Base-by-base conservation (phyloP, 2,329 filamentous ascomycete genomes). In the Venturia asperata region DNA sequence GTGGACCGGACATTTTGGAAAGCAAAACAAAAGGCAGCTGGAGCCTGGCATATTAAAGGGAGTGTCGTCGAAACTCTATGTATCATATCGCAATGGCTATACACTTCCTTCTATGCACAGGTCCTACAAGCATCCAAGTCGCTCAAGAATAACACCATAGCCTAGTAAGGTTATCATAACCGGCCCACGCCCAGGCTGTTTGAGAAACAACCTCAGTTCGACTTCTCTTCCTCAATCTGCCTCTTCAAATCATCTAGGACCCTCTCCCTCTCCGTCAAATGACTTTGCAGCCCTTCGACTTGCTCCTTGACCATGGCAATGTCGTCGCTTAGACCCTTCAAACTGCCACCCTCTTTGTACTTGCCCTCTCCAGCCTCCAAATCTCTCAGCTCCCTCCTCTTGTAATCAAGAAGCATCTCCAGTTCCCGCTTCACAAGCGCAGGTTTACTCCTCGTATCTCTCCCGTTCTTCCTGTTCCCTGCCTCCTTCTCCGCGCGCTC, bases 331-430 rank as follows among this genome's bases (percentile, higher is more conserved):
- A 97, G 86, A 45, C 87, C 86, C 77, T 92, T 89, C 67, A 97
- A 75, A 67, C 84, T 85, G 68, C 87, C 85, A 0, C 91, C 92
- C 9, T 83, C 85, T 72, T 87, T 86, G 21, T 60, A 47, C 78
- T 83, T 87, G 68, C 84, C 87, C 64, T 85, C 83, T 17, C 58
- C 58, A 39, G 89, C 90, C 77, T 94, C 88, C 76, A 92, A 72
- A 62, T 89, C 92, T 70, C 85, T 82, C 74, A 93, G 80, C 79
- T 87, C 88, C 73, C 86, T 86, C 74, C 91, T 82, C 84, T 99
- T 99, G 77, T 96, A 97, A 73, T 99, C 94, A 55, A 99, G 81
- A 76, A 99, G 78, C 79, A 96, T 91, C 76, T 97, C 91, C 60
- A 97, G 81, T 78, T 99, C 94, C 68, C 92, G 83, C 83, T 97